A percentile compares a stretch with the other conserved stretches of the same genome.
phyloP scores from a whole-genome alignment of 2,329 filamentous ascomycete species.

The Microsporum canis region DNA sequence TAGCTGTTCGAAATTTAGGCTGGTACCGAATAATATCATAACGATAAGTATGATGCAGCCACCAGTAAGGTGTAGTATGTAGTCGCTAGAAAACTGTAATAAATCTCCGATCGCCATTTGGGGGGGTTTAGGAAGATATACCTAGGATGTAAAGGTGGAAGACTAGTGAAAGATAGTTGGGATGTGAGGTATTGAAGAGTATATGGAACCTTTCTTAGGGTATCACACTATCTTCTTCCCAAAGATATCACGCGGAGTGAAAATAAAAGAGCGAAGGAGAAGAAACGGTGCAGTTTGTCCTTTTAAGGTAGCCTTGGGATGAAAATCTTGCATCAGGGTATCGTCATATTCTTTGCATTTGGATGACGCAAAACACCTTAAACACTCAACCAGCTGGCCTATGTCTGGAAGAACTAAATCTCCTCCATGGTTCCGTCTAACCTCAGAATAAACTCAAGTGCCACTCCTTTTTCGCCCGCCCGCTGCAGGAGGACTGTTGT shows the following conservation, averaged over 20 bases:
- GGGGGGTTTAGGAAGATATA: neutral
- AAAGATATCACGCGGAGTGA: neutral
- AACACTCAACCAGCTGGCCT: neutral
- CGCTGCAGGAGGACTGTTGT: no score
- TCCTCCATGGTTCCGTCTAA: neutral
- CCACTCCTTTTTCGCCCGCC: no score
- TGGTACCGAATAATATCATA: neutral
- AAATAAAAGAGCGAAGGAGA: neutral
- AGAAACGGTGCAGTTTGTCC: neutral
- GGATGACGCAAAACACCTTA: neutral
- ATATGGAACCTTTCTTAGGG: neutral
- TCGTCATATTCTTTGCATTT: neutral
- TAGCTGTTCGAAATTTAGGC: neutral
- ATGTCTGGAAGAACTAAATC: neutral
- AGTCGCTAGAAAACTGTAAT: neutral
- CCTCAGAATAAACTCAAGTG: no score
- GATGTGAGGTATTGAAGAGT: neutral
- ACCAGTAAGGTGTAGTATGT: neutral
- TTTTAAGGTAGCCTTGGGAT: neutral
- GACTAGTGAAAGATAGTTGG: no score
- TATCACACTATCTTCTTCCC: neutral
- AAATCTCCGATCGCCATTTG: neutral
- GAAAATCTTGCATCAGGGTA: neutral
- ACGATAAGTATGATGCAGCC: neutral
- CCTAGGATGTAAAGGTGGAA: neutral